Percentiles rank a stretch among this genome's conserved stretches.
Evolutionary conservation across 345 rosid genomes (phyloP).

Genomic region (Turritis glabra): DNA sequence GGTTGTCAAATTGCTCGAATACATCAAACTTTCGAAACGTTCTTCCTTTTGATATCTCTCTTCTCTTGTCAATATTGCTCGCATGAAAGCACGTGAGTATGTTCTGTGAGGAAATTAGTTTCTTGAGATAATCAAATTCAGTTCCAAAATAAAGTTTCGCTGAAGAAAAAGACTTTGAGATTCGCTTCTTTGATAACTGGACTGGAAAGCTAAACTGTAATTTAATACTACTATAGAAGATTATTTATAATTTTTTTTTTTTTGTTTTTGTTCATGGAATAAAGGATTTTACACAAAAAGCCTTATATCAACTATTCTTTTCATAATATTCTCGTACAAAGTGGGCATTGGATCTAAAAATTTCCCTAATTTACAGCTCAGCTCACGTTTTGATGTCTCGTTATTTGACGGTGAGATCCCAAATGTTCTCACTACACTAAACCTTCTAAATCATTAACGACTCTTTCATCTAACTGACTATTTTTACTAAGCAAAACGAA

Average conservation of each 20-base stretch:
- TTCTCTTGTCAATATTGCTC: background rate
- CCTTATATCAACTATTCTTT: background rate
- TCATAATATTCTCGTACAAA: slow-evolving; percentile 28
- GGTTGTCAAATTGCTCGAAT: slow-evolving; percentile 83
- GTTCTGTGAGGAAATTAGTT: background rate
- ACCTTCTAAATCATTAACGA: background rate
- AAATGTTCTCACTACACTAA: slow-evolving; percentile 1
- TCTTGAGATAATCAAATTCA: slow-evolving; percentile 22
- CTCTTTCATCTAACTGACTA: background rate
- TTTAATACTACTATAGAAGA: background rate
- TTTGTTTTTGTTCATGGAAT: background rate
- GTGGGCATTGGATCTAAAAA: slow-evolving; percentile 27
- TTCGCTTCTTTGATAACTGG: slow-evolving; percentile 33
- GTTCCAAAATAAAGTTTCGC: slow-evolving; percentile 16
- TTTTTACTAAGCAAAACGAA: background rate
- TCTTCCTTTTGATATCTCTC: slow-evolving; percentile 11
- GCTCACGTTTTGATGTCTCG: slow-evolving; percentile 29
- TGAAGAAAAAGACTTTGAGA: slow-evolving; percentile 28
- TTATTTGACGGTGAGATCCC: slow-evolving; percentile 6
- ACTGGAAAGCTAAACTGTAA: slow-evolving; percentile 19
- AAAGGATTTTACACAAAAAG: slow-evolving; percentile 4
- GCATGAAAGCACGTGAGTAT: background rate
- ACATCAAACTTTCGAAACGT: slow-evolving; percentile 39
- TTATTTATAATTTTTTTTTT: background rate
- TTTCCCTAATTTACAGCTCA: slow-evolving; percentile 23